phyloP scores from a whole-genome alignment of 345 rosid genomes.

The Eucalyptus pauciflora region DNA sequence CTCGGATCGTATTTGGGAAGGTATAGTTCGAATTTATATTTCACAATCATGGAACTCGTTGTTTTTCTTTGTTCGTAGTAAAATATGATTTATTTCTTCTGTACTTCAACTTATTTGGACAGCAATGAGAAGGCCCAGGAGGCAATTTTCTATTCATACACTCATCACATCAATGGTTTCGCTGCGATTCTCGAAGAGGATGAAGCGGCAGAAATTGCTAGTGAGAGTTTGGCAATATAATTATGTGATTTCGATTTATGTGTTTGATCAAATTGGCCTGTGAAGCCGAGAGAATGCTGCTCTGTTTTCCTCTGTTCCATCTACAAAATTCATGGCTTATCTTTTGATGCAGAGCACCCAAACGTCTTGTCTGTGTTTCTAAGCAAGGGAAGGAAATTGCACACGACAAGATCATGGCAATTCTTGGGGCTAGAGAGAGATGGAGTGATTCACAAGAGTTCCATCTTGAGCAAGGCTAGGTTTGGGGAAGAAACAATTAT shows the following conservation, averaged over 20 bases:
- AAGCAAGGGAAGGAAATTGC: constrained; percentile 8
- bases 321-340: not conserved
- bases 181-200: constrained; percentile 48
- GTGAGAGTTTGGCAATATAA: constrained; percentile 7
- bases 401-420: constrained; percentile 22
- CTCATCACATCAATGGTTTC: constrained; percentile 53
- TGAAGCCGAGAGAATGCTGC: not conserved
- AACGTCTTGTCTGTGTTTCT: constrained; percentile 14
- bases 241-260: not conserved
- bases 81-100: not conserved
- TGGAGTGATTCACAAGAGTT: not conserved
- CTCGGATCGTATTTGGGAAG: constrained; percentile 24
- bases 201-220: constrained; percentile 40
- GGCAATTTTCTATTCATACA: constrained; percentile 50
- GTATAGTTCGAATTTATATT: not conserved
- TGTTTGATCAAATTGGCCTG: not conserved
- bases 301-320: not conserved
- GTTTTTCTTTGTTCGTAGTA: not conserved
- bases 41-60: not conserved
- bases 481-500: constrained; percentile 24
- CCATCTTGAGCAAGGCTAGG: constrained; percentile 17
- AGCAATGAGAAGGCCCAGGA: constrained; percentile 38
- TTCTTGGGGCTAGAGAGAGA: constrained; percentile 12
- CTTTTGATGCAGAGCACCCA: constrained; percentile 9
- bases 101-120: not conserved